Evolutionary conservation across 2,329 filamentous ascomycete species (phyloP), one percentile per base, ranked within the genome.

Genomic region (Ophiostoma sp.): DNA sequence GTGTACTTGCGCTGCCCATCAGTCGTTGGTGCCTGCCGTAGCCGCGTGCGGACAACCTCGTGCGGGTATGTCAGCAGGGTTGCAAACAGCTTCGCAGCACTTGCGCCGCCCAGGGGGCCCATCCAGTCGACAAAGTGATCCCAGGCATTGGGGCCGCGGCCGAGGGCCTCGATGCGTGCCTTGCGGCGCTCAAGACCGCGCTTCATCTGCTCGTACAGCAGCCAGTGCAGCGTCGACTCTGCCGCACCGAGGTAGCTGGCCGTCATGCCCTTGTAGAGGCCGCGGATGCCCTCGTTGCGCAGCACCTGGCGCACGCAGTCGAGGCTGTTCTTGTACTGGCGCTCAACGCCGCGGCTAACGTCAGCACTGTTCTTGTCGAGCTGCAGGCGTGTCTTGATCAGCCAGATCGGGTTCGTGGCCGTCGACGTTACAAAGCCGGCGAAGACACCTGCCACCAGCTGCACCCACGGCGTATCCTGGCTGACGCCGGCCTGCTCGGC

Each of bases 151-250:
- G 85, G 88, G 49, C 84, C 80, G 62, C 87, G 82, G 1, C 90
- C 89, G 80, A 77, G 87, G 73, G 72, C 79, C 71, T 76, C 82
- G 65, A 86, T 83, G 66, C 78, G 80, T 74, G 83, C 83, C 77
- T 90, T 89, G 69, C 92, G 82, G 62, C 80, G 79, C 63, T 84
- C 85, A 45, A 97, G 80, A n/a, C 82, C 82, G 38, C 85, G 81
- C 83, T 97, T 98, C 83, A 96, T 88, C 77, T 93, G 90, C 80
- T 98, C 93, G 78, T 97, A 98, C 74, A 97, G 80, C 75, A 96
- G 89, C 93, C 93, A 97, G 77, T 98, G 93, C 74, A 97, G 78
- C 5, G 93, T 95, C 72, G 89, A 93, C 81, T 97, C 94, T 2
- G 90, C 89, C 27, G 96, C 92, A 38, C 94, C 93, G 0, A 98